phyloP scores from a whole-genome alignment of 129 eudicot genomes.

The carrot (Daucus carota) region DNA sequence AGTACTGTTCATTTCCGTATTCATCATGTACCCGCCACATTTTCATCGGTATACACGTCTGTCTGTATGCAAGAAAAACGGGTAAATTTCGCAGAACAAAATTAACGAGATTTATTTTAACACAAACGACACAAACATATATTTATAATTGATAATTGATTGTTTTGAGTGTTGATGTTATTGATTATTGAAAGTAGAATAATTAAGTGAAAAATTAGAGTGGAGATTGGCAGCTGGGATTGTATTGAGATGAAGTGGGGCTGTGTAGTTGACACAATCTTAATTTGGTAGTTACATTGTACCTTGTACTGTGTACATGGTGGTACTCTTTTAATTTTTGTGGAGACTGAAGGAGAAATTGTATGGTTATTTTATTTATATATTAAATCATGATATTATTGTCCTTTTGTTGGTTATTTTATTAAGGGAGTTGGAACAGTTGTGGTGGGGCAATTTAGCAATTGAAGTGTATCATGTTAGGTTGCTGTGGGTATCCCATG shows the following conservation, averaged over 20 bases:
- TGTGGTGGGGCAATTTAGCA: not conserved
- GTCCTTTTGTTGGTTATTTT: not conserved
- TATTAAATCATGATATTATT: not conserved
- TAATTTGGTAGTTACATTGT: not conserved
- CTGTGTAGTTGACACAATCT: not conserved
- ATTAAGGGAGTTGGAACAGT: not conserved
- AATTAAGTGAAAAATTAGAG: not conserved
- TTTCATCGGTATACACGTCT: too few relatives aligned
- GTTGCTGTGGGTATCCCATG: constrained; percentile 3
- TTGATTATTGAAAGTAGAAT: not conserved
- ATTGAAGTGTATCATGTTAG: constrained; percentile 1
- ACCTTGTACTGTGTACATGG: too few relatives aligned
- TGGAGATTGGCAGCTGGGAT: not conserved
- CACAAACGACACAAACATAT: too few relatives aligned
- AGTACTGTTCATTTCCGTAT: not conserved
- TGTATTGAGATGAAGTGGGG: not conserved
- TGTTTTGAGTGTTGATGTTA: too few relatives aligned
- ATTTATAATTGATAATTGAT: too few relatives aligned
- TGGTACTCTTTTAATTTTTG: not conserved
- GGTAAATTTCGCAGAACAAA: too few relatives aligned
- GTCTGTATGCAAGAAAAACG: too few relatives aligned
- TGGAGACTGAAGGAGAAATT: not conserved
- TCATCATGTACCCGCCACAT: too few relatives aligned
- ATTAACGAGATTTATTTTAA: too few relatives aligned
- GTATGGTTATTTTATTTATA: not conserved